Conservation (phyloP, 345 rosid genomes). For the Eucalyptus urophylla region DNA sequence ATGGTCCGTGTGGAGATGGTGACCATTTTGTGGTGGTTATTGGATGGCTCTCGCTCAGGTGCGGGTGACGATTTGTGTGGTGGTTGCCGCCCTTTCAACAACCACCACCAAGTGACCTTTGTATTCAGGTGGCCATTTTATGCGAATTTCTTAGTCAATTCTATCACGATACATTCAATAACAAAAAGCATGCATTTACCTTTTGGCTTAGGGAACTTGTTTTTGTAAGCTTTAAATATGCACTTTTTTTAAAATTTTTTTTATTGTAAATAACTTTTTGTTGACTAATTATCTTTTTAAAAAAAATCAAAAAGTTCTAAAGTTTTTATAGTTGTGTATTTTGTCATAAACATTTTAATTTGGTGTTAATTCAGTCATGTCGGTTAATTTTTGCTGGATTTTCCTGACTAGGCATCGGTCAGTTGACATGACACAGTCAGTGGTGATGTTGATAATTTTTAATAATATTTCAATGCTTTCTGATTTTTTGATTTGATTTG, state of each 20-base stretch:
- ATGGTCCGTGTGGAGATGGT: neutral
- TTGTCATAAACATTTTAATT: no score
- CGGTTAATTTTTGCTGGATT: no score
- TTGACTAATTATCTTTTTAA: neutral
- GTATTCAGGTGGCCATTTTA: neutral
- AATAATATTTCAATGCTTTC: no score
- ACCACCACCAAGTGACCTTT: neutral
- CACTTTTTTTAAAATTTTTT: no score
- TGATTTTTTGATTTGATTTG: no score
- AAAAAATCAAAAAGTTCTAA: no score
- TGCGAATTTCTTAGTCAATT: neutral
- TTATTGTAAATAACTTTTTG: no score
- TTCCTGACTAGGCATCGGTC: rapidly evolving
- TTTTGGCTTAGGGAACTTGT: neutral
- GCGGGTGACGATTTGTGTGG: neutral
- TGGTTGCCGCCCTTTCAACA: neutral
- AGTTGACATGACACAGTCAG: rapidly evolving
- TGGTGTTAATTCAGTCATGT: no score
- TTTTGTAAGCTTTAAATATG: neutral
- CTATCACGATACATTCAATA: neutral
- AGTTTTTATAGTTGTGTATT: no score
- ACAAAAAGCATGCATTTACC: neutral
- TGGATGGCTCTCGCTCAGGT: neutral
- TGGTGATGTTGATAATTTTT: rapidly evolving
- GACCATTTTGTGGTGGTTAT: neutral